Percentiles rank a stretch among this genome's conserved stretches.
These are phyloP conservation scores for Handroanthus guayacan DNA, from an alignment of 257 asterid species.

Conservation along the genomic window DNA sequence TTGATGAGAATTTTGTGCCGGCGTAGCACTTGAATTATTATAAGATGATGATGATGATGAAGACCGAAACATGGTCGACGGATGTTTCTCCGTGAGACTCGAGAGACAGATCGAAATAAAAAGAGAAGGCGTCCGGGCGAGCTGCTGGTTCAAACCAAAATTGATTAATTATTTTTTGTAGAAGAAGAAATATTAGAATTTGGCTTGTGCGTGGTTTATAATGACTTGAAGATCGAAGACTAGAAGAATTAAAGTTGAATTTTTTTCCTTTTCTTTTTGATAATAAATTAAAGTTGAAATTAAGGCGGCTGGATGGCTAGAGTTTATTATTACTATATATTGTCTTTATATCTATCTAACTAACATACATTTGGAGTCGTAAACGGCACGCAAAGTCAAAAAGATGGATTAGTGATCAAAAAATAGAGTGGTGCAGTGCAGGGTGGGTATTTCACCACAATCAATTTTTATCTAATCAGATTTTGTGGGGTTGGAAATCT, in stretches of 20 bases:
- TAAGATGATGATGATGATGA: constrained; percentile 34
- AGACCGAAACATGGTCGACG: constrained; percentile 38
- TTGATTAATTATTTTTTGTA: neutral
- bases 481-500: neutral
- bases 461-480: neutral
- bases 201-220: constrained; percentile 25
- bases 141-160: neutral
- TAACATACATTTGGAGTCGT: constrained; percentile 36
- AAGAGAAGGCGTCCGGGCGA: neutral
- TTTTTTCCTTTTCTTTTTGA: no score
- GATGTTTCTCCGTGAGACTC: constrained; percentile 43
- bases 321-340: constrained; percentile 25
- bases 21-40: no score
- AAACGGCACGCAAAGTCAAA: constrained; percentile 54
- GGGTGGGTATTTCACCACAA: constrained; percentile 32
- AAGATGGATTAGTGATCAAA: neutral
- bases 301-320: constrained; percentile 54
- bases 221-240: no score
- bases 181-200: constrained; percentile 10
- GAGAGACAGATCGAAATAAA: constrained; percentile 10
- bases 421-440: neutral
- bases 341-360: neutral
- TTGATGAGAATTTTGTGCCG: constrained; percentile 32
- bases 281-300: constrained; percentile 30
- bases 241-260: no score